Percentiles rank a stretch among this genome's conserved stretches.
phyloP scores from a whole-genome alignment of 805 yeast species.

The Teunomyces cretensis region DNA sequence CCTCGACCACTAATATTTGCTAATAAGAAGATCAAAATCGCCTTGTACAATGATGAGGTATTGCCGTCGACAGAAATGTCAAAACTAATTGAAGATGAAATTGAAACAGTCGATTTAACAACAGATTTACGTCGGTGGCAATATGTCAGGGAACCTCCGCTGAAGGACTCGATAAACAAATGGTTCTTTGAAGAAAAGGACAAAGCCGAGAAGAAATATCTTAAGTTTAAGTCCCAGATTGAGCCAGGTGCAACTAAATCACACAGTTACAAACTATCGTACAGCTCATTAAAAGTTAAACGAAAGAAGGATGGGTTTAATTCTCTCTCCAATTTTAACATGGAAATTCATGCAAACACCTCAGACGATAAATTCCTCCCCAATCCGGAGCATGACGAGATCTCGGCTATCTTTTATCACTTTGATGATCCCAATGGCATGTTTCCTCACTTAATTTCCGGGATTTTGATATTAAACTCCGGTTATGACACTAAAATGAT shows the following conservation, averaged over 20 bases:
- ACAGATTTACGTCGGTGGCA: slow-evolving; percentile 35
- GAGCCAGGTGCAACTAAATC: slow-evolving; percentile 45
- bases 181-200: slow-evolving; percentile 29
- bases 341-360: slow-evolving; percentile 69
- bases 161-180: slow-evolving; percentile 30
- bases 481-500: neutral
- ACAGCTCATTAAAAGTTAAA: slow-evolving; percentile 27
- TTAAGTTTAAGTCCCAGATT: slow-evolving; percentile 48
- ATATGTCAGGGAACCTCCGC: slow-evolving; percentile 51
- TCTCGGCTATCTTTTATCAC: slow-evolving; percentile 63
- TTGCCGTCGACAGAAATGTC: slow-evolving; percentile 8
- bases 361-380: slow-evolving; percentile 49
- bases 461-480: slow-evolving; percentile 1
- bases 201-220: slow-evolving; percentile 11
- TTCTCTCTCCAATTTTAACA: slow-evolving; percentile 53
- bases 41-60: slow-evolving; percentile 28
- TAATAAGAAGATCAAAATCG: slow-evolving; percentile 57
- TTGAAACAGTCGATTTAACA: neutral
- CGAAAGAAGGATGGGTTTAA: slow-evolving; percentile 42
- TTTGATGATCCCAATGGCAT: slow-evolving; percentile 41
- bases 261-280: slow-evolving; percentile 39
- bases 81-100: slow-evolving; percentile 1
- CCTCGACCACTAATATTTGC: slow-evolving; percentile 63
- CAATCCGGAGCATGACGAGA: slow-evolving; percentile 62
- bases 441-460: slow-evolving; percentile 8